phyloP scores from a whole-genome alignment of 257 asterid species.

The Henckelia pumila region DNA sequence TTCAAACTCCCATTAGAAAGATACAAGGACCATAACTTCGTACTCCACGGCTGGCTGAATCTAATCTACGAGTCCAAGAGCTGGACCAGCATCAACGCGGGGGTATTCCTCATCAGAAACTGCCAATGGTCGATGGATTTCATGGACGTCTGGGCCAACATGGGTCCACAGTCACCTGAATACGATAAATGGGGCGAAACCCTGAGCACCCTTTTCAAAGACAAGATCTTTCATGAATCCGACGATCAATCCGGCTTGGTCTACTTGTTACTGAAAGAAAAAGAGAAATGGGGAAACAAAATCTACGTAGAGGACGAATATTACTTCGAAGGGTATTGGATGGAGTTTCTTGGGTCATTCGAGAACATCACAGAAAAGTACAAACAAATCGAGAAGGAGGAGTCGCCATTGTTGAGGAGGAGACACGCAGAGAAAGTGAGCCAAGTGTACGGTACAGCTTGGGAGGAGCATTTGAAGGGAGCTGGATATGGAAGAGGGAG shows the following conservation, averaged over 20 bases:
- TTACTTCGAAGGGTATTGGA: constrained; percentile 92
- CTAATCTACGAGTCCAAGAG: constrained; percentile 51
- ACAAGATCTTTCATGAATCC: constrained; percentile 68
- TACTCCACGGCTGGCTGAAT: constrained; percentile 81
- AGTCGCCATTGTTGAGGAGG: constrained; percentile 45
- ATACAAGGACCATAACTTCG: constrained; percentile 62
- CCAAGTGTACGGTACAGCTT: constrained; percentile 45
- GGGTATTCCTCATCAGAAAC: constrained; percentile 80
- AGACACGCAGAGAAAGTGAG: constrained; percentile 79
- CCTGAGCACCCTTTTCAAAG: constrained; percentile 47
- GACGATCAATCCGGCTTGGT: constrained; percentile 86
- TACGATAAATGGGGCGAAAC: constrained; percentile 78
- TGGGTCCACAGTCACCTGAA: constrained; percentile 86
- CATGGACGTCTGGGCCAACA: constrained; percentile 71
- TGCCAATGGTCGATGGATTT: constrained; percentile 93
- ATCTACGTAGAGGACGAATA: constrained; percentile 64
- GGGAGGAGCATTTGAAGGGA: constrained; percentile 74
- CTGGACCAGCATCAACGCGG: constrained; percentile 99
- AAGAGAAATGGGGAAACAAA: constrained; percentile 66
- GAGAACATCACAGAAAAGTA: constrained; percentile 59
- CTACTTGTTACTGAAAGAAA: constrained; percentile 58
- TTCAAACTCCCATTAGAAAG: constrained; percentile 63
- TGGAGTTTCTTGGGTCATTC: constrained; percentile 62
- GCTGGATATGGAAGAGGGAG: constrained; percentile 73
- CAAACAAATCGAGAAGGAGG: constrained; percentile 40